A percentile compares a stretch with the other conserved stretches of the same genome.
Conservation (phyloP, 352 stramenopile genomes). For the Globisporangium lucens region DNA sequence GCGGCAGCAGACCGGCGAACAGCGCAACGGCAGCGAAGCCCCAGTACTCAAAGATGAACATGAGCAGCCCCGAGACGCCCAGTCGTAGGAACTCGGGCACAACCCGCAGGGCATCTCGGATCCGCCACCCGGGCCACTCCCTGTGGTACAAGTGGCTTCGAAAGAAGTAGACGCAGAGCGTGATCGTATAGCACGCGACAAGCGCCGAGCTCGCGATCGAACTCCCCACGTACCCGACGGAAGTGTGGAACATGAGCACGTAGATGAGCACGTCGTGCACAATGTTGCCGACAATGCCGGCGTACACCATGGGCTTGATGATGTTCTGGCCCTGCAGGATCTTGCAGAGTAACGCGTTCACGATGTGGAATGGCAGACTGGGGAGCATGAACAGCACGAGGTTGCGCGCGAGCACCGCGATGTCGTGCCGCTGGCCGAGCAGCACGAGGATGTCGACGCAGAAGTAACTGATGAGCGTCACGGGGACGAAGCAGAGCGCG, state of each 20-base stretch:
- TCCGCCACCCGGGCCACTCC: conserved; percentile 76
- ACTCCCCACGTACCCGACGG: conserved; percentile 70
- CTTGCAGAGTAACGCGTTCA: conserved; percentile 82
- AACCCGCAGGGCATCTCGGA: conserved; percentile 54
- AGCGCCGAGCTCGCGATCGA: conserved; percentile 64
- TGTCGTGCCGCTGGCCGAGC: conserved; percentile 60
- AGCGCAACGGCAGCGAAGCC: conserved; percentile 77
- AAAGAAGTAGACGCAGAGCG: conserved; percentile 66
- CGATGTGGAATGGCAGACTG: conserved; percentile 76
- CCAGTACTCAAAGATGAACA: conserved; percentile 88
- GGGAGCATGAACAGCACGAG: conserved; percentile 73
- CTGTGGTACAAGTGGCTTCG: conserved; percentile 57
- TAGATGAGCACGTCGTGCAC: conserved; percentile 81
- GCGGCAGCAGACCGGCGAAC: conserved; percentile 66
- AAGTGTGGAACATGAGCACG: conserved; percentile 83
- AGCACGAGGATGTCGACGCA: conserved; percentile 73
- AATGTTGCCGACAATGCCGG: conserved; percentile 71
- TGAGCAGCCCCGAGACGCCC: conserved; percentile 74
- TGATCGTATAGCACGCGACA: conserved; percentile 55
- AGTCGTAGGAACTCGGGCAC: conserved; percentile 77
- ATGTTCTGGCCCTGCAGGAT: conserved; percentile 86
- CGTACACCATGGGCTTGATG: conserved; percentile 78
- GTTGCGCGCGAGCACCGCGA: conserved; percentile 62
- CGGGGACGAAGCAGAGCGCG: conserved; percentile 48
- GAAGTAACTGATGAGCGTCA: conserved; percentile 69